Evolutionary conservation across 164 flowering plant species (phyloP).

Genomic region (Vitis amurensis): DNA sequence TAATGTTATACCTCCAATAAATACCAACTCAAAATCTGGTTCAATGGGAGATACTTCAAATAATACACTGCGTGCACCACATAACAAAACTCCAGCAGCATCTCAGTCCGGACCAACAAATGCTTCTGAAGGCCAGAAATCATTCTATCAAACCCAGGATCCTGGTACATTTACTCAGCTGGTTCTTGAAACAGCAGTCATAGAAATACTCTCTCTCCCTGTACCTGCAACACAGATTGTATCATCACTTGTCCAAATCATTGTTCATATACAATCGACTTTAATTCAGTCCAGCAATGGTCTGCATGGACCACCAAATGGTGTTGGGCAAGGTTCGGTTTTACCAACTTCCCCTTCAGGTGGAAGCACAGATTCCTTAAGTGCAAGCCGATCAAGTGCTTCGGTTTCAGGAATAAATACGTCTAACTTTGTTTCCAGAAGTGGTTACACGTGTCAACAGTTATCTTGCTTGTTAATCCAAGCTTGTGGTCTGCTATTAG

Average conservation of each 20-base stretch:
- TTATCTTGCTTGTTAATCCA: constrained; percentile 91
- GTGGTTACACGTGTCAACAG: constrained; percentile 91
- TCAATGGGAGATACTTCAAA: constrained; percentile 49
- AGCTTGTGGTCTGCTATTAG: constrained; percentile 92
- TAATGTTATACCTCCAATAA: constrained; percentile 83
- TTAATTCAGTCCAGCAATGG: constrained; percentile 85
- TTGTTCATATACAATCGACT: constrained; percentile 89
- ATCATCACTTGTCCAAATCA: constrained; percentile 80
- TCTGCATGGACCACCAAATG: constrained; percentile 56
- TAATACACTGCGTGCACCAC: constrained; percentile 48
- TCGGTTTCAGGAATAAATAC: constrained; percentile 68
- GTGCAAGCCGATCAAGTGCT: constrained; percentile 69
- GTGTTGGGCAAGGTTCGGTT: constrained; percentile 63
- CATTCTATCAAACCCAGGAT: constrained; percentile 93
- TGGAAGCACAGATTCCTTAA: constrained; percentile 88
- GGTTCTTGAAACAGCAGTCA: constrained; percentile 90
- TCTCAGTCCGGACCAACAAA: constrained; percentile 55
- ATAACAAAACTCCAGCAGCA: constrained; percentile 51
- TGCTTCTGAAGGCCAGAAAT: constrained; percentile 68
- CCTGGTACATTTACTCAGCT: constrained; percentile 97
- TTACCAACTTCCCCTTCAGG: constrained; percentile 97
- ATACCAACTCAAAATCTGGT: constrained; percentile 59
- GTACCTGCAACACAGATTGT: constrained; percentile 81
- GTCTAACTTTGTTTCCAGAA: constrained; percentile 76
- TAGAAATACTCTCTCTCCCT: constrained; percentile 93